Evolutionary conservation across 345 rosid species (phyloP).

Genomic region (Geranium rotundifolium): DNA sequence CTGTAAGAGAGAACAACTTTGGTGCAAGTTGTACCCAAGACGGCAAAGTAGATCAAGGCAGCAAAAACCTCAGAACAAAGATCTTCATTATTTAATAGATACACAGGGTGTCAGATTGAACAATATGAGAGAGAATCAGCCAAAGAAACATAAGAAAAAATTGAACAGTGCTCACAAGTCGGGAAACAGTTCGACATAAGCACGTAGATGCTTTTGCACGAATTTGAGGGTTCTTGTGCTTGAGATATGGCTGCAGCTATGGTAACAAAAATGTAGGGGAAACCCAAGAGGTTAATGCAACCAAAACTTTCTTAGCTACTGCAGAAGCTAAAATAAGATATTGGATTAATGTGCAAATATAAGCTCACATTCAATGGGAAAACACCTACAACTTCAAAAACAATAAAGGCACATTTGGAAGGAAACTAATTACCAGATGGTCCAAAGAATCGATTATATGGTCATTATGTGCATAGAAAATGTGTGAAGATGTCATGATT

Average conservation of each 20-base stretch:
- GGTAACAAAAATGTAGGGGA: constrained; percentile 54
- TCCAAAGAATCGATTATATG: constrained; percentile 59
- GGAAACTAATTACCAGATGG: constrained; percentile 43
- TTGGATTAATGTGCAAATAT: constrained; percentile 7
- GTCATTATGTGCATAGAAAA: constrained; percentile 58
- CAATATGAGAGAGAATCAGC: background rate
- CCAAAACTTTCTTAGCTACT: constrained; percentile 80
- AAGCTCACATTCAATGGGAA: background rate
- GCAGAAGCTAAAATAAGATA: constrained; percentile 55
- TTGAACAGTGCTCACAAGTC: constrained; percentile 39
- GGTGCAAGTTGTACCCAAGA: background rate
- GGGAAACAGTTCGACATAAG: constrained; percentile 71
- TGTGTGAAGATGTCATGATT: constrained; percentile 78
- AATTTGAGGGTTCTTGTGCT: constrained; percentile 76
- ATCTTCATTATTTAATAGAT: background rate
- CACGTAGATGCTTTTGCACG: constrained; percentile 88
- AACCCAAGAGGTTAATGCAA: constrained; percentile 58
- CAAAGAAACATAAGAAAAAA: background rate
- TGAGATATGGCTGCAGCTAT: constrained; percentile 74
- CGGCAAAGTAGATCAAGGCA: background rate
- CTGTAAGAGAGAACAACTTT: background rate
- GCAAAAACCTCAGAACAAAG: background rate
- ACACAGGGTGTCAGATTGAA: background rate
- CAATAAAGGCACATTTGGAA: background rate
- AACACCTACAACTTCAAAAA: constrained; percentile 2